These are phyloP conservation scores for Tylopilus sp. DNA, from an alignment of 768 basidiomycete species.

Conservation along the genomic window DNA sequence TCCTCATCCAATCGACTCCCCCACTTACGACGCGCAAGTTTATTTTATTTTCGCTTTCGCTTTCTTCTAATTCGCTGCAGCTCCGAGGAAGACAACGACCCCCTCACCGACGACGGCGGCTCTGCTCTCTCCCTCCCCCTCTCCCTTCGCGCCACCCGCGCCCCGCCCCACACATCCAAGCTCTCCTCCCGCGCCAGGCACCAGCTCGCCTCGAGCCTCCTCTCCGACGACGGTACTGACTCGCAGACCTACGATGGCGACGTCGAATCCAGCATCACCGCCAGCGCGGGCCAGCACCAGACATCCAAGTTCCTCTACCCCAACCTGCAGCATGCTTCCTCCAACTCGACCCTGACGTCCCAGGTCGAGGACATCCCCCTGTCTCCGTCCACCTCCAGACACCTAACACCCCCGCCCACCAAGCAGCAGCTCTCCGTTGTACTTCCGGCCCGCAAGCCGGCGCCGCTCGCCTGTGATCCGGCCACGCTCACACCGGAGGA, in stretches of 20 bases:
- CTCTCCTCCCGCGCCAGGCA: slow-evolving; percentile 36
- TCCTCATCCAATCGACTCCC: slow-evolving; percentile 60
- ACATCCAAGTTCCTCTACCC: slow-evolving; percentile 29
- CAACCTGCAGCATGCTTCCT: slow-evolving; percentile 41
- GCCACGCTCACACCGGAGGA: slow-evolving; percentile 69
- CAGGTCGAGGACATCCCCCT: slow-evolving; percentile 29
- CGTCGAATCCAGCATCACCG: slow-evolving; percentile 74
- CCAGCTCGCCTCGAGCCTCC: slow-evolving; percentile 51
- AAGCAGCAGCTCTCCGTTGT: slow-evolving; percentile 18
- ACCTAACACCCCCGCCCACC: slow-evolving; percentile 20
- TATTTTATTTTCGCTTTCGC: neutral
- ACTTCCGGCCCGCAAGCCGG: slow-evolving; percentile 33
- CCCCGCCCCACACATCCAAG: slow-evolving; percentile 19
- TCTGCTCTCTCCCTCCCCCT: slow-evolving; percentile 48
- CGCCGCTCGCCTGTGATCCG: slow-evolving; percentile 48
- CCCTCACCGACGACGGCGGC: slow-evolving; percentile 71
- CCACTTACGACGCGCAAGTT: slow-evolving; percentile 71
- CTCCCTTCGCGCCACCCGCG: slow-evolving; percentile 21
- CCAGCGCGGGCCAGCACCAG: slow-evolving; percentile 42
- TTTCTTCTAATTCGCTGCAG: slow-evolving; percentile 33
- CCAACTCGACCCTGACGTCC: slow-evolving; percentile 51
- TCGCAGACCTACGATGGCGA: slow-evolving; percentile 91
- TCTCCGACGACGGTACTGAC: slow-evolving; percentile 73
- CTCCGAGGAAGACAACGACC: slow-evolving; percentile 88
- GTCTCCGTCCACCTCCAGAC: slow-evolving; percentile 20